A percentile compares a stretch with the other conserved stretches of the same genome.
These are phyloP conservation scores for Patellaria atrata DNA, from an alignment of 495 filamentous ascomycete species.

Conservation along the genomic window DNA sequence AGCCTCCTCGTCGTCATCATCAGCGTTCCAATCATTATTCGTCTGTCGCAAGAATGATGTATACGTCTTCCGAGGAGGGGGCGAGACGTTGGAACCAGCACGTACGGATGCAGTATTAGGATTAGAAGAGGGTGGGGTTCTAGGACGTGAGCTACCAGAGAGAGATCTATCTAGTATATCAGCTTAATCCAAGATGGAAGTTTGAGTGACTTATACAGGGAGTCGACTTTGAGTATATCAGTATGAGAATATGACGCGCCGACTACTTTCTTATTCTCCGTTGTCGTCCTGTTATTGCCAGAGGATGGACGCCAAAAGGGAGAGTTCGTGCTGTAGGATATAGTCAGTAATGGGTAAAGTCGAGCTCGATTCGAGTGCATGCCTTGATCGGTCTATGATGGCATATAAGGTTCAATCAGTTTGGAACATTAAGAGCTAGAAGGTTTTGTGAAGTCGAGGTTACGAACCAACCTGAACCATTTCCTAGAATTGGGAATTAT, in stretches of 20 bases:
- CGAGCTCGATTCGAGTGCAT: slow-evolving; percentile 9
- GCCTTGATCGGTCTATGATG: too few relatives aligned
- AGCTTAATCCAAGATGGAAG: slow-evolving; percentile 1
- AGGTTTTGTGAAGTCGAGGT: slow-evolving; percentile 22
- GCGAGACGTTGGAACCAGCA: slow-evolving; percentile 32
- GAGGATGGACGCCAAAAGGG: slow-evolving; percentile 75
- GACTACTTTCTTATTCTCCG: slow-evolving; percentile 66
- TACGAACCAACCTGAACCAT: slow-evolving; percentile 98
- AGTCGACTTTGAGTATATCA: slow-evolving; percentile 78
- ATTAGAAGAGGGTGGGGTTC: slow-evolving; percentile 44
- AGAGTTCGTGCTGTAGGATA: too few relatives aligned
- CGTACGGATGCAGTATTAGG: slow-evolving; percentile 34
- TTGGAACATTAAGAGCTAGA: too few relatives aligned
- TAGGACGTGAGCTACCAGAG: slow-evolving; percentile 40
- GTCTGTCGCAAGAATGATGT: slow-evolving; percentile 60
- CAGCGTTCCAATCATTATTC: slow-evolving; percentile 60
- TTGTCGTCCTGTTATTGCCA: slow-evolving; percentile 33
- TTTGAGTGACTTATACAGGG: slow-evolving; percentile 35
- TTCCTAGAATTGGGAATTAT: slow-evolving; percentile 45
- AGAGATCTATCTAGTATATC: slow-evolving; percentile 32
- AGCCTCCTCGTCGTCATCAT: slow-evolving; percentile 39
- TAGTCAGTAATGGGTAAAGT: slow-evolving; percentile 41
- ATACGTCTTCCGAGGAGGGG: slow-evolving; percentile 51
- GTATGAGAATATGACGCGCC: slow-evolving; percentile 95
- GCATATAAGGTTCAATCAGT: too few relatives aligned